Conservation (phyloP, 2,329 filamentous ascomycete genomes). For the Paramyrothecium sp. region DNA sequence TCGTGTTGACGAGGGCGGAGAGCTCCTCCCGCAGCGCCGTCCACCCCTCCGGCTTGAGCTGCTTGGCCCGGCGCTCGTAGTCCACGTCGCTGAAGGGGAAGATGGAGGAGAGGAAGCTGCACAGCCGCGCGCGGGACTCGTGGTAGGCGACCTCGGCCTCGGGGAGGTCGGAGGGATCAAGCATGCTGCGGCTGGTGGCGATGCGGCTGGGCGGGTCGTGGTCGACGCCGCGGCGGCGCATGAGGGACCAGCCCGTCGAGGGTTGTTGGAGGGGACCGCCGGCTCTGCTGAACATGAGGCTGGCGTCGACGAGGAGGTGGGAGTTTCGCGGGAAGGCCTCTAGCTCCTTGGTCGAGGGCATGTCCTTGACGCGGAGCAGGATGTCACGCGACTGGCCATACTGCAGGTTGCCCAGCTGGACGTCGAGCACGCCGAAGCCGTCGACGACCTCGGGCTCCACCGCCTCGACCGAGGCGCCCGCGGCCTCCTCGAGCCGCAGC, state of each 20-base stretch:
- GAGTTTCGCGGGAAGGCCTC: conserved; percentile 5
- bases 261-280: background rate
- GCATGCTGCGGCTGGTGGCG: conserved; percentile 12
- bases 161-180: conserved; percentile 20
- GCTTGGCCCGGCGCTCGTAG: conserved; percentile 20
- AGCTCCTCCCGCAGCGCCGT: conserved; percentile 20
- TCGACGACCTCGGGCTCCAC: conserved; percentile 18
- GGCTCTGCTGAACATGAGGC: conserved; percentile 31
- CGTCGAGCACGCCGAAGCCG: conserved; percentile 23
- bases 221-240: background rate
- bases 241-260: background rate
- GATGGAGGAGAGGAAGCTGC: conserved; percentile 45
- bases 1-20: conserved; percentile 22
- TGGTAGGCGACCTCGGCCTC: conserved; percentile 47
- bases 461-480: conserved; percentile 36
- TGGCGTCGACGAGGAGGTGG: conserved; percentile 27
- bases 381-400: conserved; percentile 62
- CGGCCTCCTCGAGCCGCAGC: conserved; percentile 36
- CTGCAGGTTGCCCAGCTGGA: conserved; percentile 52
- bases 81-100: conserved; percentile 33
- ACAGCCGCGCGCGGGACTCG: conserved; percentile 47
- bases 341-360: conserved; percentile 6
- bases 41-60: background rate
- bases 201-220: background rate
- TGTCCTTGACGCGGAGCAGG: conserved; percentile 36